These are phyloP conservation scores for Solanum corneliomulleri DNA, from an alignment of 257 asterid species.

Conservation along the genomic window DNA sequence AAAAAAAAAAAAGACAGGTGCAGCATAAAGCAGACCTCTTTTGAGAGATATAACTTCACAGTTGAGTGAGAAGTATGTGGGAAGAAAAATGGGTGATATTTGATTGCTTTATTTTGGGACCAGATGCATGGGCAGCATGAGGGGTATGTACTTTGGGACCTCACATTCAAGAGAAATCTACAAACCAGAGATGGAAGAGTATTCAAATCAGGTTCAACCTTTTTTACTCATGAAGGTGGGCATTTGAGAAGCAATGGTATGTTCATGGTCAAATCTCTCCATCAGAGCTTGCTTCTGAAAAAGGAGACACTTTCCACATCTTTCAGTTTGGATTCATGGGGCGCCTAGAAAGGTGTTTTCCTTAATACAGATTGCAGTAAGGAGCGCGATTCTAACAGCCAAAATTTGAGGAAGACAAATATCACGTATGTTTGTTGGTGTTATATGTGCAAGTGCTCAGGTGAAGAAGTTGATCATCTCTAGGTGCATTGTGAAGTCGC, in stretches of 20 bases:
- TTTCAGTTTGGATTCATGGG: background rate
- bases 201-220: background rate
- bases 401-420: background rate
- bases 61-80: background rate
- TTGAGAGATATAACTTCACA: background rate
- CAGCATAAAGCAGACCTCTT: background rate
- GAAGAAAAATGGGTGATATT: background rate
- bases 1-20: background rate
- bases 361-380: background rate
- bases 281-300: background rate
- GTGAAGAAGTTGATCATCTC: background rate
- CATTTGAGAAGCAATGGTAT: background rate
- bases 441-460: background rate
- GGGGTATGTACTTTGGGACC: background rate
- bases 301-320: background rate
- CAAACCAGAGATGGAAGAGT: background rate
- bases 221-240: background rate
- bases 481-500: background rate
- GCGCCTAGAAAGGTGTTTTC: background rate
- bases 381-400: background rate
- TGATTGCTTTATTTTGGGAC: background rate
- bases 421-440: background rate
- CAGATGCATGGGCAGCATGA: background rate
- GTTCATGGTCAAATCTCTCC: background rate
- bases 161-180: background rate